Evolutionary conservation across 495 filamentous ascomycete genomes (phyloP).

Genomic region (Penicillium egyptiacum): DNA sequence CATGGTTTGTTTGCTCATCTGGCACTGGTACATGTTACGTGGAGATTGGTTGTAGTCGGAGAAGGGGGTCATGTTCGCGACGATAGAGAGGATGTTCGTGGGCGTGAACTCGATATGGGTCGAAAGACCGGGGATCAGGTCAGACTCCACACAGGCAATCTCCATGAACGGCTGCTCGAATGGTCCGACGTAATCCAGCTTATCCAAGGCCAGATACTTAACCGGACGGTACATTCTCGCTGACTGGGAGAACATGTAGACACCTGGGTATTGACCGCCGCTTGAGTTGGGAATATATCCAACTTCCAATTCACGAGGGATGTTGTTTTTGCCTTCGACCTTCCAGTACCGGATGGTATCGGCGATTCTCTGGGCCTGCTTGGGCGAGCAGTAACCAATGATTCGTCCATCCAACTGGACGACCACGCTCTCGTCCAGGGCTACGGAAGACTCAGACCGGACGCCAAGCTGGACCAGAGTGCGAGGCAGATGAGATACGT

Average conservation of each 20-base stretch:
- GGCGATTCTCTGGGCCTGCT: slow-evolving; percentile 72
- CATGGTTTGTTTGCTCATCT: slow-evolving; percentile 99
- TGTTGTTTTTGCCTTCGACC: slow-evolving; percentile 79
- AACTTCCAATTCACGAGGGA: slow-evolving; percentile 86
- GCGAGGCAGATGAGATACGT: slow-evolving; percentile 69
- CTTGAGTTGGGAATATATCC: slow-evolving; percentile 84
- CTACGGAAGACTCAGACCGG: slow-evolving; percentile 66
- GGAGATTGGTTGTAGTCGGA: slow-evolving; percentile 99
- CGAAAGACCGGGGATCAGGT: slow-evolving; percentile 80
- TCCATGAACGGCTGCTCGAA: slow-evolving; percentile 99
- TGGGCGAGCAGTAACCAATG: slow-evolving; percentile 83
- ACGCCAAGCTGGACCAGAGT: slow-evolving; percentile 78
- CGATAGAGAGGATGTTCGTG: slow-evolving; percentile 94
- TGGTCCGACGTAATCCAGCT: slow-evolving; percentile 83
- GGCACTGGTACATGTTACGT: slow-evolving; percentile 99
- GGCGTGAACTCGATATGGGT: slow-evolving; percentile 94
- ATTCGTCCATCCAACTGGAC: slow-evolving; percentile 89
- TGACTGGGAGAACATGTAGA: slow-evolving; percentile 86
- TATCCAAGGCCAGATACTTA: slow-evolving; percentile 83
- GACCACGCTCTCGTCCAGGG: slow-evolving; percentile 74
- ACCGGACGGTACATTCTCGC: slow-evolving; percentile 88
- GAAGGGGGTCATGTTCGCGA: slow-evolving; percentile 98
- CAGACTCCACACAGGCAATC: slow-evolving; percentile 80
- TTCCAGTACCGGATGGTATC: slow-evolving; percentile 92
- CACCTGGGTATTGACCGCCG: slow-evolving; percentile 89